Base-by-base conservation (phyloP, 2,329 filamentous ascomycete species). In the Pseudopithomyces chartarum region DNA sequence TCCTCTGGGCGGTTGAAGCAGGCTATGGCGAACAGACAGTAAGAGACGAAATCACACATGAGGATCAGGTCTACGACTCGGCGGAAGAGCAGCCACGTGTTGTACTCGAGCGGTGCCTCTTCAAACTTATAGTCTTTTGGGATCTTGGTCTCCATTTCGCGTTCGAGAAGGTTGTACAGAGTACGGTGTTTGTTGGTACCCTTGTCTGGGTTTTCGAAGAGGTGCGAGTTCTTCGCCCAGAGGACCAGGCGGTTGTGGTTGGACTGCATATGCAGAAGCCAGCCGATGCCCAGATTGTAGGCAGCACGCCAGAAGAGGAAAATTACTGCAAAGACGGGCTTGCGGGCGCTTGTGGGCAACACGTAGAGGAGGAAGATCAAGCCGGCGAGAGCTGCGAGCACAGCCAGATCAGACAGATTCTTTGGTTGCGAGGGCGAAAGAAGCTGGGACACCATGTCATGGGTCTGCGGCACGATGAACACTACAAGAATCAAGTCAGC, bases 401-500 rank as follows among this genome's bases (percentile, higher is more conserved):
- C 92, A 57, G 90, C 73, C 56, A 87, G 79, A 77, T 99, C 95
- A 59, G 92, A 95, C 38, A 96, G 75, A 74, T 98, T 98, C 82
- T 99, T 99, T 52, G 95, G 92, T 74, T 98, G 90, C 64, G 90
- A 90, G 50, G 95, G 95, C 68, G 96, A 95, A 67, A 99, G 87
- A 54, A 99, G 85, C 79, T 98, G 95, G 50, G 94, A 96, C 67
- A 99, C 94, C 95, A 99, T 98, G 79, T 99, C 95, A 82, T 97
- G 92, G 55, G 95, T 99, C 60, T 92, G 89, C 46, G 95, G 95
- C 53, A 99, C 95, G 56, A 92, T 90, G 74, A 99, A 99, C 69
- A 97, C 95, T 98, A 70, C 46, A 46, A 13, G 8, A 13, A 32
- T 17, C 19, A 47, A 44, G 59, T 73, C 55, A 70, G 67, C 56